Evolutionary conservation across 1,139 yeast genomes (phyloP), one percentile per base, ranked within the genome.

Genomic region (Blastobotrys elegans): DNA sequence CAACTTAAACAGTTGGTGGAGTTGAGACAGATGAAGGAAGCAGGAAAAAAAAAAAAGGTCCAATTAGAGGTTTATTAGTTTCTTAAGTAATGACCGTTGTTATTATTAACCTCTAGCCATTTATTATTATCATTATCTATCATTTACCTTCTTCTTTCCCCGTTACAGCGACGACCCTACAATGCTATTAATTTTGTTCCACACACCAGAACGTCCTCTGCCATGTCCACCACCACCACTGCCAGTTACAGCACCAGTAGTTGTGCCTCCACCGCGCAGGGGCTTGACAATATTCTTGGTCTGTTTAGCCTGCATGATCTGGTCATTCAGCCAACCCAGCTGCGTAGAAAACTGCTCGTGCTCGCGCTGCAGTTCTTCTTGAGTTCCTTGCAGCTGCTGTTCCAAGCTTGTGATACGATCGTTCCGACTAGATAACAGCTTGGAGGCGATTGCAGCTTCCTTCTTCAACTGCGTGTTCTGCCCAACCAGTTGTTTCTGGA

Each of bases 351-450:
- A 80, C 34, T 71, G 69, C n/a, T 66, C 64, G 7, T 80, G 70
- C 55, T 82, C 86, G 43, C 70, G 67, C 20, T 69, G 68, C 29
- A 80, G 73, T 35, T 72, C 68, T 21, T 63, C 57, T 53, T 79
- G 81, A 49, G 81, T 79, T 17, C 77, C 78, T 40, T 69, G 68
- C 46, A 84, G 67, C 24, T 77, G 64, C 16, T 62, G 58, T 56
- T 82, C 83, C 50, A 85, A 69, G 36, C 75, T 72, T 47, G 71
- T 70, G 41, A 84, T 83, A 43, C 85, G 74, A 48, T 72, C 74
- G 52, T 79, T 80, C 47, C 89, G 73, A 24, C 79, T 71, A 22
- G 76, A 81, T 30, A 83, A 74, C 46, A 84, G 73, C 57, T 78
- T 75, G 52, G 80, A 80, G 42, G 82, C 73, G 14, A 80, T 71